These are phyloP conservation scores for Bacidia gigantensis DNA, from an alignment of 495 filamentous ascomycete genomes.

Conservation along the genomic window DNA sequence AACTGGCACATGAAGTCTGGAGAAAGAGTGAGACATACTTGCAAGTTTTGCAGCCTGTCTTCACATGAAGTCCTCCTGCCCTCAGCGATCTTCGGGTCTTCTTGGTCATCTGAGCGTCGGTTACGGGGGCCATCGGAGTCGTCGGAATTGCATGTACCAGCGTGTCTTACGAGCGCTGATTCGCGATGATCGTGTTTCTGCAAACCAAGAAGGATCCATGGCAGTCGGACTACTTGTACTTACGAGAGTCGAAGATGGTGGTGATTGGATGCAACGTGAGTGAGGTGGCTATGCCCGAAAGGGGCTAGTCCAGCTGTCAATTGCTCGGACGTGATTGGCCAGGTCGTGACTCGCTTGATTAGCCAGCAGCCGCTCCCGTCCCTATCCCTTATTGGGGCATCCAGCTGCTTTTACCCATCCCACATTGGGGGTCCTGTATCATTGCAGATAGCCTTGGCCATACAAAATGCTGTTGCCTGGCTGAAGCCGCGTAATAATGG, in stretches of 20 bases:
- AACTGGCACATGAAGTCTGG: neutral
- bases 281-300: neutral
- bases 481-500: too few species aligned
- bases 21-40: constrained; percentile 25
- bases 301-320: neutral
- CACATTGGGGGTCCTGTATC: too few species aligned
- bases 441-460: too few species aligned
- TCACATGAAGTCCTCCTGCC: constrained; percentile 21
- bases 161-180: too few species aligned
- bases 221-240: neutral
- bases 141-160: neutral
- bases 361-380: neutral
- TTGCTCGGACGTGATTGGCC: constrained; percentile 2
- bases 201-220: neutral
- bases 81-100: neutral
- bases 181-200: neutral
- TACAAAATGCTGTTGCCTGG: too few species aligned
- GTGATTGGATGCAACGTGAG: constrained; percentile 5
- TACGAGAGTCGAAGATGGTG: neutral
- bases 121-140: neutral
- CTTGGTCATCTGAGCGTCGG: neutral
- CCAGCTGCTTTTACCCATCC: too few species aligned
- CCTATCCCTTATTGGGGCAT: too few species aligned
- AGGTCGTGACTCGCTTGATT: neutral
- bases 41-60: constrained; percentile 41